These are phyloP conservation scores for Aureobasidium sp. DNA, from an alignment of 2,329 filamentous ascomycete genomes.

Conservation along the genomic window DNA sequence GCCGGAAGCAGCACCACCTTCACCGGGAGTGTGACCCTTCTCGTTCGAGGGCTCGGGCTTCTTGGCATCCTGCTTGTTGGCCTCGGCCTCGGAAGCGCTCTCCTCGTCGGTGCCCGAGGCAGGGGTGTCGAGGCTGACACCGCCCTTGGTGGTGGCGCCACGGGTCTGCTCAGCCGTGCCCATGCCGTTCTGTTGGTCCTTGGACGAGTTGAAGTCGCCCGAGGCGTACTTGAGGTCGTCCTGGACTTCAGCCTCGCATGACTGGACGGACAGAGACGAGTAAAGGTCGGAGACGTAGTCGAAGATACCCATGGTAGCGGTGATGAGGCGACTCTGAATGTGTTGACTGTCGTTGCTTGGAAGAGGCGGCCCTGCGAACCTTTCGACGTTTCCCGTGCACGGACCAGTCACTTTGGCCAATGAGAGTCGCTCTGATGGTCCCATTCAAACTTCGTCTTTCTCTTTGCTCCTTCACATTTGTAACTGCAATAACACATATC, in stretches of 20 bases:
- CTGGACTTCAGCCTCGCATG: slow-evolving; percentile 55
- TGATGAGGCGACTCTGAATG: slow-evolving; percentile 15
- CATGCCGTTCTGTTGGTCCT: slow-evolving; percentile 22
- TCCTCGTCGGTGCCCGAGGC: slow-evolving; percentile 39
- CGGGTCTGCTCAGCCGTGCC: slow-evolving; percentile 26
- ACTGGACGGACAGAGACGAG: slow-evolving; percentile 57
- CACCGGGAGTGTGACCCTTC: slow-evolving; percentile 24
- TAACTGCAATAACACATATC: not conserved
- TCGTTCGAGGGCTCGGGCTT: slow-evolving; percentile 22
- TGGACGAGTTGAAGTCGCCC: slow-evolving; percentile 35
- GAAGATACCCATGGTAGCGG: slow-evolving; percentile 52
- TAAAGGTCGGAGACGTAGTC: slow-evolving; percentile 59
- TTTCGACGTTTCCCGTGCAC: slow-evolving; percentile 10
- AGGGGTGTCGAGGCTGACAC: slow-evolving; percentile 32
- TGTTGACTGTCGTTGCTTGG: slow-evolving; percentile 10
- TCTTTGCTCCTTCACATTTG: not conserved
- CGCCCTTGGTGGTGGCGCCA: slow-evolving; percentile 30
- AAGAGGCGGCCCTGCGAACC: slow-evolving; percentile 11
- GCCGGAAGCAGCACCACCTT: slow-evolving; percentile 24
- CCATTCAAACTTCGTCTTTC: not conserved
- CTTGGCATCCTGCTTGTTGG: slow-evolving; percentile 36
- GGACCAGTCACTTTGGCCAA: not conserved
- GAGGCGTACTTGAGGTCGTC: slow-evolving; percentile 43
- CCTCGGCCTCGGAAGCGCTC: slow-evolving; percentile 35
- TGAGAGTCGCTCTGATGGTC: not conserved